Evolutionary conservation across 768 basidiomycete species (phyloP), one percentile per base, ranked within the genome.

Genomic region (Xerocomellus intermedius): DNA sequence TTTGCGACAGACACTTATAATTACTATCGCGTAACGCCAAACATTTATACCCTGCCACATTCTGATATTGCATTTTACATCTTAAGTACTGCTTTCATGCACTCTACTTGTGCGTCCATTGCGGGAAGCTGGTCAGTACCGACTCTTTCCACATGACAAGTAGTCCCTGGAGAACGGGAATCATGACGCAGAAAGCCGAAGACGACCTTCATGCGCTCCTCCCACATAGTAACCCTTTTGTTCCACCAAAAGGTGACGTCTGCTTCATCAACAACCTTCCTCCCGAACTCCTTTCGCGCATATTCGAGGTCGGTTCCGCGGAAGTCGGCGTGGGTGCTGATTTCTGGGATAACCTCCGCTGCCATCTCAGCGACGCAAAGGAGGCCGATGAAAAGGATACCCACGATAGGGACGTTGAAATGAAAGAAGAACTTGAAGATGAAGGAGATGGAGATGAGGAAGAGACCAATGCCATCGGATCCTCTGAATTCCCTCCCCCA

Each of bases 221-320:
- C 33, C 57, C 62, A 28, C n/a, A n/a, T n/a, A 75, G 80, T 61
- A 82, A 82, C 53, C 82, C 78, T 1, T 82, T 73, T 52, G 64
- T 76, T 26, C 78, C 82, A 12, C 80, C 80, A 0, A 67, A 65
- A 22, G 73, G 75, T 2, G 55, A 51, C 26, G 33, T 52, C 47
- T 83, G 82, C 57, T 79, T 76, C 1, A 74, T 85, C 33, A 80
- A 83, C 52, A 68, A 72, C 36, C 75, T 85, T 16, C 83, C 83
- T 2, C 77, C 77, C 17, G 84, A 85, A 61, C 71, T 86, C 24
- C 75, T 86, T 7, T 79, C 77, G 1, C 74, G 79, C 55, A 80
- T 86, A 52, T 86, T 85, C 59, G 66, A 75, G 12, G 57, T 78
- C 10, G 84, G 84, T 5, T 73, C 75, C 47, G 64, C 72, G 35